These are phyloP conservation scores for Agrocybe pediades DNA, from an alignment of 768 basidiomycete genomes.

Conservation along the genomic window DNA sequence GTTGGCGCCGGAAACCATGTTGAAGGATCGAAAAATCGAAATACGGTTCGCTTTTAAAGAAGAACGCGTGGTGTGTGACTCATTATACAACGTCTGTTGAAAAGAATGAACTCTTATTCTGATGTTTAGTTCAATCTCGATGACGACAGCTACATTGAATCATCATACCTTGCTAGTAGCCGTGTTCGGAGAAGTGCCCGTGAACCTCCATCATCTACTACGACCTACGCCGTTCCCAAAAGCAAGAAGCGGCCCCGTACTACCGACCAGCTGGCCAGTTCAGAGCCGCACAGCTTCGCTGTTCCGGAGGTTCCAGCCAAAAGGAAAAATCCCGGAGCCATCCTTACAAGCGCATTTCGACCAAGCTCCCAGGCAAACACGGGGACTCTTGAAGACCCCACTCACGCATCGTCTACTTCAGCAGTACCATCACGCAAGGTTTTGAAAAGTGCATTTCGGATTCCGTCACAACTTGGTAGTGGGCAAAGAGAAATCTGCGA, in stretches of 20 bases:
- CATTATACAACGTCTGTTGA: too few species aligned
- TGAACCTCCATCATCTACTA: not conserved
- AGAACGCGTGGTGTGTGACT: constrained; percentile 1
- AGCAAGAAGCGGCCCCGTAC: not conserved
- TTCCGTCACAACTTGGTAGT: too few species aligned
- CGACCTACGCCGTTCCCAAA: not conserved
- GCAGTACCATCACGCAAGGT: not conserved
- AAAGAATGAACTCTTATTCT: too few species aligned
- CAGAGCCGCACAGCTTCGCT: too few species aligned
- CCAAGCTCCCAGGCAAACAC: not conserved
- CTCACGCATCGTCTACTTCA: not conserved
- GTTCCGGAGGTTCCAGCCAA: too few species aligned
- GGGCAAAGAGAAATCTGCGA: too few species aligned
- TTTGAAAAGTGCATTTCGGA: not conserved
- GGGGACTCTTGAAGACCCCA: not conserved
- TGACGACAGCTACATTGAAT: not conserved
- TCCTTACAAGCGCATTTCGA: not conserved
- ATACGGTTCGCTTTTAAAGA: not conserved
- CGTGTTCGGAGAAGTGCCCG: not conserved
- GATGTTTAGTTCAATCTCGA: not conserved
- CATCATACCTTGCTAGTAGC: not conserved
- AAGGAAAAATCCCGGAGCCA: too few species aligned
- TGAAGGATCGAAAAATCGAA: constrained; percentile 1
- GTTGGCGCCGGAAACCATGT: not conserved
- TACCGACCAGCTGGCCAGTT: too few species aligned